These are phyloP conservation scores for Colletotrichum eremochloae DNA, from an alignment of 2,329 filamentous ascomycete genomes.

Conservation along the genomic window DNA sequence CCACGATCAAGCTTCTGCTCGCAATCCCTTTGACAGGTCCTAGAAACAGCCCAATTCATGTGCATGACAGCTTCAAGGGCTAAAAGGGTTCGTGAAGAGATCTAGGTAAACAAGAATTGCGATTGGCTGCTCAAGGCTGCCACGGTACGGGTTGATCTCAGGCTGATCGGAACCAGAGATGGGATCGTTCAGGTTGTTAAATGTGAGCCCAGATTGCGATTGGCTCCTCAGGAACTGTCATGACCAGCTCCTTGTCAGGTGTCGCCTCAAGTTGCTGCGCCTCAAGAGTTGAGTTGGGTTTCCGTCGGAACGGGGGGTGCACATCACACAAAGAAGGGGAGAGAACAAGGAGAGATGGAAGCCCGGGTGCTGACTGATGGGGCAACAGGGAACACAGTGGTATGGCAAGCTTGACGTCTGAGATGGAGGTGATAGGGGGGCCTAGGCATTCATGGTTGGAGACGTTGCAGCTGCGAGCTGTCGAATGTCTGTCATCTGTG, in stretches of 20 bases:
- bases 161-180: constrained; percentile 43
- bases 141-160: constrained; percentile 42
- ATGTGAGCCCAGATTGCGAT: constrained; percentile 50
- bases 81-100: constrained; percentile 39
- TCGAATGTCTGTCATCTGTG: constrained; percentile 12
- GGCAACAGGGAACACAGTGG: constrained; percentile 24
- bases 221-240: constrained; percentile 49
- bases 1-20: constrained; percentile 29
- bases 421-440: constrained; percentile 19
- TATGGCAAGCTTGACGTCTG: constrained; percentile 36
- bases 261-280: constrained; percentile 43
- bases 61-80: constrained; percentile 39
- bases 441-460: constrained; percentile 2
- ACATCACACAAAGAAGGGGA: constrained; percentile 36
- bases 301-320: constrained; percentile 39
- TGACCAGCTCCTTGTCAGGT: constrained; percentile 45
- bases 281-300: constrained; percentile 40
- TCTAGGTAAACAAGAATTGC: constrained; percentile 42
- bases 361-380: constrained; percentile 40
- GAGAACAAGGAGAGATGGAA: constrained; percentile 38
- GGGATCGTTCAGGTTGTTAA: constrained; percentile 45
- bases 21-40: constrained; percentile 40
- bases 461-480: constrained; percentile 26
- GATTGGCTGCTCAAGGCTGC: constrained; percentile 45
- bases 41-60: constrained; percentile 35